Evolutionary conservation across 257 asterid genomes (phyloP).

Genomic region (Echites panduratus): DNA sequence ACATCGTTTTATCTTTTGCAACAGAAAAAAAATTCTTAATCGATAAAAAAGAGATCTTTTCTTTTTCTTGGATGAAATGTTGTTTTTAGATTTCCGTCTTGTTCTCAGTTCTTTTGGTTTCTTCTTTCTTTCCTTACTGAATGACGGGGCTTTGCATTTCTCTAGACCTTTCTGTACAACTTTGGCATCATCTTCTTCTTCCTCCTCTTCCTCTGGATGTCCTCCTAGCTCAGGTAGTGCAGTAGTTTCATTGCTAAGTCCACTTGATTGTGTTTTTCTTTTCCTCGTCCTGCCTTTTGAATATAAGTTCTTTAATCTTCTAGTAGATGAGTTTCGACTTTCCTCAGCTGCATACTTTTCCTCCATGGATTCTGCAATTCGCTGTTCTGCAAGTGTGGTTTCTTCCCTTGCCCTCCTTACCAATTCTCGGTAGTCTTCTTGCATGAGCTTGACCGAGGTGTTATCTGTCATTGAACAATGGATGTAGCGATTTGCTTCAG

Average conservation of each 20-base stretch:
- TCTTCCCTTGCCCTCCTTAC: slow-evolving; percentile 35
- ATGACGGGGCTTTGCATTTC: not conserved
- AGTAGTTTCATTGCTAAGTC: not conserved
- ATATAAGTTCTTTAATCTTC: slow-evolving; percentile 10
- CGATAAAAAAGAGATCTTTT: slow-evolving; percentile 10
- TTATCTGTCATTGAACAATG: slow-evolving; percentile 19
- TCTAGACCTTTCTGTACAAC: not conserved
- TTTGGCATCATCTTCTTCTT: not conserved
- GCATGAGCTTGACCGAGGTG: slow-evolving; percentile 20
- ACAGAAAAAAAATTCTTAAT: slow-evolving; percentile 11
- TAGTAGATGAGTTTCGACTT: slow-evolving; percentile 34
- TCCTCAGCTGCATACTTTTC: slow-evolving; percentile 47
- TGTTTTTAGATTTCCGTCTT: not conserved
- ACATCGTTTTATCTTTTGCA: slow-evolving; percentile 7
- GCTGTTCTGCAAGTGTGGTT: slow-evolving; percentile 34
- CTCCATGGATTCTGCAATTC: slow-evolving; percentile 31
- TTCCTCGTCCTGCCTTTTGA: slow-evolving; percentile 4
- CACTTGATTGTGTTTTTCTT: not conserved
- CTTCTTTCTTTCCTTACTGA: not conserved
- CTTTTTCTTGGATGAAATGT: slow-evolving; percentile 3
- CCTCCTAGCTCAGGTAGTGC: slow-evolving; percentile 6
- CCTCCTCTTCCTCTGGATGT: not conserved
- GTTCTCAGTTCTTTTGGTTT: not conserved
- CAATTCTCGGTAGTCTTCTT: slow-evolving; percentile 33
- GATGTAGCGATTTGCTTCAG: slow-evolving; percentile 38